These are phyloP conservation scores for Metschnikowia kofuensis DNA, from an alignment of 805 yeast genomes.

Conservation along the genomic window DNA sequence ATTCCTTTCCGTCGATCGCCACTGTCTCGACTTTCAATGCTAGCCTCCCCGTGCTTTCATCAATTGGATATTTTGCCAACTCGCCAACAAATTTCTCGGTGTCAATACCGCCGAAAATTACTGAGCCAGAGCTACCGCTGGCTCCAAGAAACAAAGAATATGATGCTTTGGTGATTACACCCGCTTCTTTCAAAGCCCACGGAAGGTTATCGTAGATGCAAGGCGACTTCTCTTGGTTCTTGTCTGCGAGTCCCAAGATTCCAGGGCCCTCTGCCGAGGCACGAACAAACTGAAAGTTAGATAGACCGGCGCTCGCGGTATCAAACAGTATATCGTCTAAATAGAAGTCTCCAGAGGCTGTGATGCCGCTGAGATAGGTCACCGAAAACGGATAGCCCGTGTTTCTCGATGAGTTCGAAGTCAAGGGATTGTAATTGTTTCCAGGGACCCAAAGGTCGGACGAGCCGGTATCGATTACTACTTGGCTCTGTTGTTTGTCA, in stretches of 20 bases:
- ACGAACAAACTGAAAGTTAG: slow-evolving; percentile 14
- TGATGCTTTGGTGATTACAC: slow-evolving; percentile 50
- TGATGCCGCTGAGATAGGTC: slow-evolving; percentile 6
- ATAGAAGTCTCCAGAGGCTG: slow-evolving; percentile 9
- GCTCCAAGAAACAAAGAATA: slow-evolving; percentile 62
- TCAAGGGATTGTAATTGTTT: slow-evolving; percentile 5
- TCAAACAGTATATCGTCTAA: slow-evolving; percentile 8
- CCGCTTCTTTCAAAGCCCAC: slow-evolving; percentile 51
- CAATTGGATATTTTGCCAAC: slow-evolving; percentile 9
- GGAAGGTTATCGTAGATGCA: slow-evolving; percentile 54
- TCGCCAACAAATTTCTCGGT: slow-evolving; percentile 31
- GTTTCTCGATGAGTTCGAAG: slow-evolving; percentile 1
- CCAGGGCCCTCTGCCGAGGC: slow-evolving; percentile 4
- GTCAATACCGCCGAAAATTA: slow-evolving; percentile 43
- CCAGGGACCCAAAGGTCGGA: slow-evolving; percentile 38
- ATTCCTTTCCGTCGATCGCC: slow-evolving; percentile 6
- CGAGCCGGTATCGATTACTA: slow-evolving; percentile 41
- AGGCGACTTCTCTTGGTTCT: slow-evolving; percentile 7
- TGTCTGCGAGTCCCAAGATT: slow-evolving; percentile 14
- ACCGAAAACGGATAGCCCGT: slow-evolving; percentile 6
- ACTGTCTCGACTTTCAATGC: slow-evolving; percentile 6
- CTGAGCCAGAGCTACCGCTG: slow-evolving; percentile 25
- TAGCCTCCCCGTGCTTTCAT: slow-evolving; percentile 6
- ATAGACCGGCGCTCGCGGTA: background rate
- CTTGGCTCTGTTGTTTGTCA: slow-evolving; percentile 24